These are phyloP conservation scores for Annulohypoxylon truncatum DNA, from an alignment of 2,329 filamentous ascomycete genomes.

Conservation along the genomic window DNA sequence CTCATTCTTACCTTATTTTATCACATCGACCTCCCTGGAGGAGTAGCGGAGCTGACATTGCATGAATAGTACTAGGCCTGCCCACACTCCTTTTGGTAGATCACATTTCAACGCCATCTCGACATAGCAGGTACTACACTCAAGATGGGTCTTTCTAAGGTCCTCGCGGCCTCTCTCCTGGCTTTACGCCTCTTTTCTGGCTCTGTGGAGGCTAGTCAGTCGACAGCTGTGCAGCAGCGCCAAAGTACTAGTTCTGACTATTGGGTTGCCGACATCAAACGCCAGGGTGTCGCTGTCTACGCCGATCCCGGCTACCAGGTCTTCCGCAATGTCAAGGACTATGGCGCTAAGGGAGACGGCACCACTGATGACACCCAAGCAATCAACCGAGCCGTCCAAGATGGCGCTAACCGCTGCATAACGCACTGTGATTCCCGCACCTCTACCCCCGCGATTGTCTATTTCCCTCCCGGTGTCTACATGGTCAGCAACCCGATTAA, in stretches of 20 bases:
- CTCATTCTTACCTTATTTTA: background rate
- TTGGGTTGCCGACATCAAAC: constrained; percentile 78
- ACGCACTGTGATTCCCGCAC: constrained; percentile 85
- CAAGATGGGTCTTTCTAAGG: constrained; percentile 50
- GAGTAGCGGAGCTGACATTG: constrained; percentile 24
- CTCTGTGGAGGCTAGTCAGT: constrained; percentile 37
- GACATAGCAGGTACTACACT: constrained; percentile 48
- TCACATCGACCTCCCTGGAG: constrained; percentile 9
- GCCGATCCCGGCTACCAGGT: constrained; percentile 72
- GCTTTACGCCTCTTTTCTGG: constrained; percentile 44
- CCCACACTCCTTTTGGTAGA: constrained; percentile 36
- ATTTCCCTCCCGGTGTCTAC: constrained; percentile 92
- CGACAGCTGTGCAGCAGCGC: constrained; percentile 40
- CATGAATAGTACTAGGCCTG: constrained; percentile 26
- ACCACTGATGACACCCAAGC: constrained; percentile 85
- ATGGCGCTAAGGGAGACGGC: constrained; percentile 75
- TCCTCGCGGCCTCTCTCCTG: constrained; percentile 46
- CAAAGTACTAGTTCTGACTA: constrained; percentile 62
- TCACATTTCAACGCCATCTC: constrained; percentile 37
- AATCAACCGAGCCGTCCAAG: constrained; percentile 85
- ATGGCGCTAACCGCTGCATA: constrained; percentile 80
- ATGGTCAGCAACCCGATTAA: constrained; percentile 81
- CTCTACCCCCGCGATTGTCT: constrained; percentile 85
- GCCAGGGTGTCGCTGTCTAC: constrained; percentile 76
- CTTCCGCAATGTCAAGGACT: constrained; percentile 82